phyloP scores from a whole-genome alignment of 495 filamentous ascomycete species.

The Collariella sp. region DNA sequence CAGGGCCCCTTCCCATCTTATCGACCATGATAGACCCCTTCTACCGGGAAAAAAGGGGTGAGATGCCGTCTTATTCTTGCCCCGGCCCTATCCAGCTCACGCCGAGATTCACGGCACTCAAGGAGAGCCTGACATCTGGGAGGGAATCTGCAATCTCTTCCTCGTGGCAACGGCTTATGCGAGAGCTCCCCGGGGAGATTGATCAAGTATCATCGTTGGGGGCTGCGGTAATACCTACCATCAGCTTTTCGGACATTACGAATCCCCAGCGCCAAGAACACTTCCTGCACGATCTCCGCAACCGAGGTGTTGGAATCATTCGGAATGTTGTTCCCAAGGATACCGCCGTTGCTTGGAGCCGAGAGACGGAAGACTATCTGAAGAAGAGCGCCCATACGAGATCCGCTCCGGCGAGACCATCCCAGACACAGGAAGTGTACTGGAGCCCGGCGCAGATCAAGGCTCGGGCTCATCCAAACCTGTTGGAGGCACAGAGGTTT shows the following conservation, averaged over 20 bases:
- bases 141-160: slow-evolving; percentile 38
- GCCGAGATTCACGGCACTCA: slow-evolving; percentile 61
- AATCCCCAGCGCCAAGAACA: slow-evolving; percentile 35
- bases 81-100: slow-evolving; percentile 49
- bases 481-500: slow-evolving; percentile 65
- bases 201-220: slow-evolving; percentile 34
- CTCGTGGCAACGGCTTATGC: slow-evolving; percentile 63
- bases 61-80: slow-evolving; percentile 11
- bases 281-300: slow-evolving; percentile 41
- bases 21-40: neutral
- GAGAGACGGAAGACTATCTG: slow-evolving; percentile 48
- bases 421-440: slow-evolving; percentile 72
- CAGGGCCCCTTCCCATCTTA: slow-evolving; percentile 10
- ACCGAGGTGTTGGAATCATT: slow-evolving; percentile 55
- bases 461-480: slow-evolving; percentile 63
- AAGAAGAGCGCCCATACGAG: slow-evolving; percentile 41
- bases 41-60: slow-evolving; percentile 5
- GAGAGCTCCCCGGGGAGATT: slow-evolving; percentile 45
- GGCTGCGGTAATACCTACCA: slow-evolving; percentile 48
- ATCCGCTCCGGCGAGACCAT: slow-evolving; percentile 33
- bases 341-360: slow-evolving; percentile 45
- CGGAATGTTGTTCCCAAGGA: slow-evolving; percentile 49
- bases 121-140: slow-evolving; percentile 51
- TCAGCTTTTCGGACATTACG: slow-evolving; percentile 50
- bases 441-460: slow-evolving; percentile 70